phyloP scores from a whole-genome alignment of 371 early-diverging fungal species.

The Gilbertella persicaria region DNA sequence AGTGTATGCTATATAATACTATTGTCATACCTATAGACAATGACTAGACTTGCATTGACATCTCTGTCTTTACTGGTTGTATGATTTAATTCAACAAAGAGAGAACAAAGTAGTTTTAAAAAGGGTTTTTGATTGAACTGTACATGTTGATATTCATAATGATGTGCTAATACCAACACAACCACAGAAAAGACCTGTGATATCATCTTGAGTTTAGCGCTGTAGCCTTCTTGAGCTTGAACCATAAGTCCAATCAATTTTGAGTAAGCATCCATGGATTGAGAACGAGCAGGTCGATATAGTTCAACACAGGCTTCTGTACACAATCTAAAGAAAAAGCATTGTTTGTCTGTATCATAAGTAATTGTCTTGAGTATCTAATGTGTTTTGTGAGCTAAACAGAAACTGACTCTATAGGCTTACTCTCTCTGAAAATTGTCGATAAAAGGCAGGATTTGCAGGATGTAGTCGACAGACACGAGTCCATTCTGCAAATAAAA shows the following conservation, averaged over 20 bases:
- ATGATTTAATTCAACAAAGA: constrained; percentile 77
- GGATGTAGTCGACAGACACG: constrained; percentile 78
- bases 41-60: constrained; percentile 23
- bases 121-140: constrained; percentile 91
- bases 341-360: constrained; percentile 25
- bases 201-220: constrained; percentile 60
- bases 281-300: constrained; percentile 25
- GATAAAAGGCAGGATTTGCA: constrained; percentile 67
- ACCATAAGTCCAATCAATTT: constrained; percentile 76
- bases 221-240: constrained; percentile 42
- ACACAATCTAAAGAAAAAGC: constrained; percentile 43
- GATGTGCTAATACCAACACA: constrained; percentile 79
- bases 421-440: constrained; percentile 37
- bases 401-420: background rate
- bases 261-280: constrained; percentile 78
- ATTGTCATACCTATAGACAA: constrained; percentile 29
- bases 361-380: constrained; percentile 21
- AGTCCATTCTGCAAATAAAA: constrained; percentile 85
- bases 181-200: constrained; percentile 83
- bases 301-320: constrained; percentile 34
- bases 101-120: constrained; percentile 81
- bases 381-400: no score
- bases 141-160: constrained; percentile 74
- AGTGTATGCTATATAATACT: background rate
- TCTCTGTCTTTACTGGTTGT: constrained; percentile 38